Evolutionary conservation across 805 yeast species (phyloP).

Genomic region (Metschnikowia continentalis): DNA sequence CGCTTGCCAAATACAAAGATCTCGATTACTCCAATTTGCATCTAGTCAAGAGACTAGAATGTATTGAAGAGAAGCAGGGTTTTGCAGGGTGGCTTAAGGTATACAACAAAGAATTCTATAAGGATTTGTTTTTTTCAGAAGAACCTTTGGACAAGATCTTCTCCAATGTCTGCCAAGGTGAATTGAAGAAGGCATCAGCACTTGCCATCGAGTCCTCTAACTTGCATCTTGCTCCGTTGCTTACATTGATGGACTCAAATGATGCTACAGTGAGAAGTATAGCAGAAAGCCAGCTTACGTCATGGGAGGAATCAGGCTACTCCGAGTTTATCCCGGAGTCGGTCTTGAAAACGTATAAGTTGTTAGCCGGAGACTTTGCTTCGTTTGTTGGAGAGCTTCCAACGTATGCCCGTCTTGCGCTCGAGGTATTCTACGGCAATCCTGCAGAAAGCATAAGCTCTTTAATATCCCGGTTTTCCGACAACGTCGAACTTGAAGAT

Average conservation of each 20-base stretch:
- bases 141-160: conserved; percentile 42
- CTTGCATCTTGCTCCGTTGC: conserved; percentile 63
- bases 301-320: conserved; percentile 53
- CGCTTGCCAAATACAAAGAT: conserved; percentile 4
- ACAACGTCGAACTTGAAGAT: neutral
- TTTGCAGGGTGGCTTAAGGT: conserved; percentile 56
- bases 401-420: conserved; percentile 62
- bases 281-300: conserved; percentile 59
- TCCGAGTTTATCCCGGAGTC: conserved; percentile 47
- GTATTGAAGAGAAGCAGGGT: conserved; percentile 36
- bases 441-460: conserved; percentile 10
- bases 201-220: conserved; percentile 59
- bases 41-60: conserved; percentile 16
- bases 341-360: conserved; percentile 56
- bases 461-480: conserved; percentile 2
- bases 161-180: conserved; percentile 48
- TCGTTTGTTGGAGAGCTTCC: conserved; percentile 45
- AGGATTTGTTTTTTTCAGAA: conserved; percentile 26
- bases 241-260: conserved; percentile 70
- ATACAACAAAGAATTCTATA: conserved; percentile 30
- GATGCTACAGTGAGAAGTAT: conserved; percentile 51
- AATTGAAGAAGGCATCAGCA: conserved; percentile 57
- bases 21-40: conserved; percentile 12
- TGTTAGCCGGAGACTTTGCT: conserved; percentile 52
- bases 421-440: conserved; percentile 62